phyloP scores from a whole-genome alignment of 371 early-diverging fungal genomes.

The Cokeromyces recurvatus region DNA sequence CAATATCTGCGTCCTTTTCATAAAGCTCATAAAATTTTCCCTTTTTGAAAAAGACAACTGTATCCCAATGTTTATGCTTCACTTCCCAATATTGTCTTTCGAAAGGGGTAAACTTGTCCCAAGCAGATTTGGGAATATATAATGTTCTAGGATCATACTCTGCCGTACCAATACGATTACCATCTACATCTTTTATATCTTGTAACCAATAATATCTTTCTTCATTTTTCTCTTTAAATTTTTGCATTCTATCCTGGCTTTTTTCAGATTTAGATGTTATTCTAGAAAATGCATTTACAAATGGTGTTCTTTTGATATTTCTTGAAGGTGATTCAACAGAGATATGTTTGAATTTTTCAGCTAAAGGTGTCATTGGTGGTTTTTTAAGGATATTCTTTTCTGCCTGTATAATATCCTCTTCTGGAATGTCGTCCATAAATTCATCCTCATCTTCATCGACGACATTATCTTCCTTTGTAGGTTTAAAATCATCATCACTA shows the following conservation, averaged over 20 bases:
- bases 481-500: slow-evolving; percentile 14
- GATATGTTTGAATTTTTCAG: slow-evolving; percentile 2
- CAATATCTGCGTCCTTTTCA: slow-evolving; percentile 99
- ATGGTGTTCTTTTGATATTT: neutral
- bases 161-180: slow-evolving; percentile 58
- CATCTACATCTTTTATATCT: slow-evolving; percentile 78
- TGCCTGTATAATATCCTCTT: slow-evolving; percentile 2
- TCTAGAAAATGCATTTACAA: slow-evolving; percentile 1
- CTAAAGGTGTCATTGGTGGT: slow-evolving; percentile 11
- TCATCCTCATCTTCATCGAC: slow-evolving; percentile 2
- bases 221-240: slow-evolving; percentile 80
- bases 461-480: neutral
- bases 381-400: neutral
- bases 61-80: slow-evolving; percentile 94
- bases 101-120: slow-evolving; percentile 91
- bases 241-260: slow-evolving; percentile 25
- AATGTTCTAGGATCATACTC: slow-evolving; percentile 97
- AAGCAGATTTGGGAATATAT: slow-evolving; percentile 77
- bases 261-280: slow-evolving; percentile 2
- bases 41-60: slow-evolving; percentile 99
- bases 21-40: slow-evolving; percentile 99
- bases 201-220: slow-evolving; percentile 86
- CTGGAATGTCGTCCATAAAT: slow-evolving; percentile 6
- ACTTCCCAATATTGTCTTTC: slow-evolving; percentile 99
- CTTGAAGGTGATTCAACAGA: too few relatives aligned